Evolutionary conservation across 306 rosid species (phyloP), one percentile per base, ranked within the genome.

Genomic region (Macrotyloma uniflorum): DNA sequence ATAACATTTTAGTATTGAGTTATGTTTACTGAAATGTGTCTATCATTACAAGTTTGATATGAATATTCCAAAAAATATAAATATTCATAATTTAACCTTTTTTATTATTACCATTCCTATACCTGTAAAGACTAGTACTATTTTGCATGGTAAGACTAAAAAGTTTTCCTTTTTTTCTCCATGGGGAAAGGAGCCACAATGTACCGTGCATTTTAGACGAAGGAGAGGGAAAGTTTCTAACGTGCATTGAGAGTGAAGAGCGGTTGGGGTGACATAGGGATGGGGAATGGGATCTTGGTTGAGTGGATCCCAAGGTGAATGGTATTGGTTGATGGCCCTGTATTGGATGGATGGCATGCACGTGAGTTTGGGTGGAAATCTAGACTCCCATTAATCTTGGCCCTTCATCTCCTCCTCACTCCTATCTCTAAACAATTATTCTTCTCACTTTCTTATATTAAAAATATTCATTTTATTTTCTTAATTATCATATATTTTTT

Each of bases 301-400:
- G 62, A 61, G 23, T 69, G 78, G 81, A 76, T 82, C 85, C 85
- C 78, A 70, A 49, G 62, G 42, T 68, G 72, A 55, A 47, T 45
- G 6, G 71, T 8, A 5, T 42, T 40, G 46, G 46, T 36, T 36
- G 58, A 58, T 26, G 77, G 38, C 23, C 14, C 0, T 45, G 47
- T 67, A 75, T 75, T 68, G 73, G 79, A 72, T 69, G 62, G 62
- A 82, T 70, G 67, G 15, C 61, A 51, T 49, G 62, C 74, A 82
- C 78, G 82, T 82, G 78, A 76, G 11, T 53, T 80, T 38, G 32
- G 14, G 19, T 38, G 35, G 7, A 23, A 18, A 69, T 82, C 82
- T 5, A 68, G 0, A 4, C 1, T 11, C 6, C 11, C 46, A 12
- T 15, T 3, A 2, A 81, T 75, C 66, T 47, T 2, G 5, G 0